Base-by-base conservation (phyloP, 768 basidiomycete genomes). In the Suillus sp. region DNA sequence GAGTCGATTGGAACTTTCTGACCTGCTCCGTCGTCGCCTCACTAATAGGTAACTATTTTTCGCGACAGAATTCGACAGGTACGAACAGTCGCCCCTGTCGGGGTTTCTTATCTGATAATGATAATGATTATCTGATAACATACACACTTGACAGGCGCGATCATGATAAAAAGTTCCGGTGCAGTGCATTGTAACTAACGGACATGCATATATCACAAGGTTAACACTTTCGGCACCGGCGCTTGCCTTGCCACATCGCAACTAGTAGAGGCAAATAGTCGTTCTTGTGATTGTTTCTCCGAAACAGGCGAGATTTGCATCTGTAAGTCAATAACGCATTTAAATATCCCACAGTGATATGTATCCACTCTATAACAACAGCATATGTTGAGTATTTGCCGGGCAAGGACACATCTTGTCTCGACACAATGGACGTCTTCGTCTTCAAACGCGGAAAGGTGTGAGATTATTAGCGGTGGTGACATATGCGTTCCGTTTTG, bases 371-470 rank as follows among this genome's bases (percentile, higher is more conserved):
- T 6, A 47, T 27, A 27, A 48, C 27, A 45, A 45, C n/a, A 25
- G 13, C 45, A 48, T 13, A 48, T 27, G 14, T 27, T 68, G 81
- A 90, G 66, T 84, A 86, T 67, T 92, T 66, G 86, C 87, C 2
- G 68, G 72, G 0, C 80, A 78, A 38, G 89, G 85, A 25, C 93
- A 92, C 63, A 91, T 91, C 3, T 88, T 90, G 0, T 84, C 91
- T 7, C 84, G 90, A 86, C n/a, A 80, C 84, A 13, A 89, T 93
- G 76, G 78, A 78, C 1, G 83, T 81, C 3, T 85, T 93, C 1
- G 83, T 81, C 4, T 85, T 93, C 48, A 71, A 69, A 10, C 16
- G 59, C 14, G 22, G 45, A 47, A 47, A 48, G 47, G 22, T 25
- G 22, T 25, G n/a, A n/a, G n/a, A n/a, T n/a, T n/a, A n/a, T n/a